These are phyloP conservation scores for Candida tetrigidarum DNA, from an alignment of 1,139 yeast species.

Conservation along the genomic window DNA sequence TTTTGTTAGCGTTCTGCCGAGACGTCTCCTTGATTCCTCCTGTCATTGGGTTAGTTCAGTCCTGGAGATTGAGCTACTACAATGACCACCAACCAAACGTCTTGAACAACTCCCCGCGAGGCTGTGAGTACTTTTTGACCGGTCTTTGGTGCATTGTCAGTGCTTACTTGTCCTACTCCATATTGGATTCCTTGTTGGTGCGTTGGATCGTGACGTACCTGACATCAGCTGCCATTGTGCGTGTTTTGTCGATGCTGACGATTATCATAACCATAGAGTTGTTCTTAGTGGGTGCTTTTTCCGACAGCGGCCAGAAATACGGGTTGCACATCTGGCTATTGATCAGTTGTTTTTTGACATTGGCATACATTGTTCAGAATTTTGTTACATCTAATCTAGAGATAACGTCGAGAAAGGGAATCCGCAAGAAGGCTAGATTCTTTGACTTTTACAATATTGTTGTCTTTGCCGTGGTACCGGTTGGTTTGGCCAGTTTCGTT, in stretches of 20 bases:
- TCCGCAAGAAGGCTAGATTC: slow-evolving; percentile 51
- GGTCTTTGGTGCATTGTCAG: slow-evolving; percentile 87
- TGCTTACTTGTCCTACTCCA: slow-evolving; percentile 81
- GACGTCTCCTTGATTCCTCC: slow-evolving; percentile 75
- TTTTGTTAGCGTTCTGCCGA: slow-evolving; percentile 71
- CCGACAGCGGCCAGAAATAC: slow-evolving; percentile 55
- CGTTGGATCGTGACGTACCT: slow-evolving; percentile 94
- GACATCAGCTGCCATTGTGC: slow-evolving; percentile 82
- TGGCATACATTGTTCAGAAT: slow-evolving; percentile 84
- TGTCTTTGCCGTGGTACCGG: slow-evolving; percentile 96
- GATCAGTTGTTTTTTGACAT: slow-evolving; percentile 81
- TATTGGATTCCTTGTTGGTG: slow-evolving; percentile 87
- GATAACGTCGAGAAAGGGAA: slow-evolving; percentile 26
- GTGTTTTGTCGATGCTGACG: slow-evolving; percentile 83
- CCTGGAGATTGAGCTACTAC: slow-evolving; percentile 54
- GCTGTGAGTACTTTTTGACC: slow-evolving; percentile 72
- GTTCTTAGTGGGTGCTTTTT: slow-evolving; percentile 62
- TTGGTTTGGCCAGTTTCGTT: slow-evolving; percentile 90
- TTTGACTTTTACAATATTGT: slow-evolving; percentile 84
- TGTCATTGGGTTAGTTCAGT: slow-evolving; percentile 56
- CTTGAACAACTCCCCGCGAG: slow-evolving; percentile 56
- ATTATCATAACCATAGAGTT: slow-evolving; percentile 73
- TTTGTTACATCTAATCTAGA: slow-evolving; percentile 88
- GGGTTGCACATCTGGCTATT: slow-evolving; percentile 91
- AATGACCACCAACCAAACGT: slow-evolving; percentile 25